These are phyloP conservation scores for Emericellopsis terricola DNA, from an alignment of 495 filamentous ascomycete genomes.

Conservation along the genomic window DNA sequence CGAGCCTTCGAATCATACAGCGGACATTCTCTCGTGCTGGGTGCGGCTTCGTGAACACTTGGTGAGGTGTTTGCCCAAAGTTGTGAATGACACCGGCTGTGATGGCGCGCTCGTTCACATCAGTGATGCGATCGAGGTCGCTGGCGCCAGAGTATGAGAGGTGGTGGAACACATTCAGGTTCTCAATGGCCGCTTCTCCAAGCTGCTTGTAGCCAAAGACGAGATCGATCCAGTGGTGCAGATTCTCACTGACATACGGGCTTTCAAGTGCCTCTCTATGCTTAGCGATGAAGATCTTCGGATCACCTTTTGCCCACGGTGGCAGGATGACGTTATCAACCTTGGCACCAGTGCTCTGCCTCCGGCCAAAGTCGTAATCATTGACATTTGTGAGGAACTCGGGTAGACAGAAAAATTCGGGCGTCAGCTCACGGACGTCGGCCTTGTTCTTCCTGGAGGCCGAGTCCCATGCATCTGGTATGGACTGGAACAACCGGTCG, in stretches of 20 bases:
- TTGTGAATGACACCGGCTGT: constrained; percentile 96
- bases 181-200: constrained; percentile 81
- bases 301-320: constrained; percentile 93
- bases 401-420: constrained; percentile 92
- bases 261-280: constrained; percentile 89
- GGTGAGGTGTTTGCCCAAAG: constrained; percentile 92
- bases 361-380: constrained; percentile 75
- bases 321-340: constrained; percentile 78
- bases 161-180: constrained; percentile 88
- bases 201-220: constrained; percentile 92
- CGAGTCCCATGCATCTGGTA: constrained; percentile 80
- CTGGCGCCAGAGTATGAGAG: constrained; percentile 87
- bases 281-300: constrained; percentile 87
- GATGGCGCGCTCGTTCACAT: constrained; percentile 64
- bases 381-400: constrained; percentile 89
- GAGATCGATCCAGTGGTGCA: constrained; percentile 93
- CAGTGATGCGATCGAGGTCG: constrained; percentile 79
- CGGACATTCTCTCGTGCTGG: constrained; percentile 47
- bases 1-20: constrained; percentile 46
- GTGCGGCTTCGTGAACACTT: constrained; percentile 75
- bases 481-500: constrained; percentile 86
- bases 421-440: constrained; percentile 84
- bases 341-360: constrained; percentile 57
- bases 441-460: constrained; percentile 79
- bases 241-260: constrained; percentile 73